Base-by-base conservation (phyloP, 192 early-diverging fungal species). In the Polychytrium aggregatum region DNA sequence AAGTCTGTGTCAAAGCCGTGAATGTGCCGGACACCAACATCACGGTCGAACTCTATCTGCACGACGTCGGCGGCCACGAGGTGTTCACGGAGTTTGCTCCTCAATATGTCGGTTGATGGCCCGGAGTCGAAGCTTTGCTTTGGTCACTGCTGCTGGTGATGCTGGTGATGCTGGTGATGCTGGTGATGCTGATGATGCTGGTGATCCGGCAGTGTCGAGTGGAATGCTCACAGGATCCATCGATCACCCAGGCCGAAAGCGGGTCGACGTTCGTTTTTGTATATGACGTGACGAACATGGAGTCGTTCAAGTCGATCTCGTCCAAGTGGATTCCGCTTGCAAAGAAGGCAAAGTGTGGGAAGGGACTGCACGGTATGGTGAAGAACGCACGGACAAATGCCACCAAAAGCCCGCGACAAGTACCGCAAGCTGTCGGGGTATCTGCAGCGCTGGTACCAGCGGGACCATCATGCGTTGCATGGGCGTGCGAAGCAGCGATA, bases 11-110 rank as follows among this genome's bases (percentile, higher is more conserved):
- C 35, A 76, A 76, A 33, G 48, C 57, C n/a, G 64, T 76, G 48
- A 67, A 72, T 44, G 72, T 76, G 35, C 69, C 70, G 30, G 73
- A 76, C 31, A 63, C 58, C 16, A 52, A 61, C 41, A 53, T 55
- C 17, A 61, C 68, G 13, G 57, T 72, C 20, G 73, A 76, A 27
- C 20, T 76, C 44, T 76, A 58, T 49, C 39, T 76, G 10, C 43
- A 55, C 44, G 73, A 76, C 38, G 27, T 72, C 1, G 65, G 46
- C 6, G 68, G 73, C 13, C 46, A 67, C 34, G 73, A 76, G 10
- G 45, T 56, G 6, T 63, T 68, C 44, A n/a, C 22, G 21, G 63
- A 66, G 30, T 45, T 52, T n/a, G 17, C 11, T 50, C 37, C 37
- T 17, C 68, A 53, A 55, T 71, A 66, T 45, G 57, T 62, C 25